Percentiles rank a stretch among this genome's conserved stretches.
These are phyloP conservation scores for Lachancea waltii DNA, from an alignment of 805 yeast species.

Conservation along the genomic window DNA sequence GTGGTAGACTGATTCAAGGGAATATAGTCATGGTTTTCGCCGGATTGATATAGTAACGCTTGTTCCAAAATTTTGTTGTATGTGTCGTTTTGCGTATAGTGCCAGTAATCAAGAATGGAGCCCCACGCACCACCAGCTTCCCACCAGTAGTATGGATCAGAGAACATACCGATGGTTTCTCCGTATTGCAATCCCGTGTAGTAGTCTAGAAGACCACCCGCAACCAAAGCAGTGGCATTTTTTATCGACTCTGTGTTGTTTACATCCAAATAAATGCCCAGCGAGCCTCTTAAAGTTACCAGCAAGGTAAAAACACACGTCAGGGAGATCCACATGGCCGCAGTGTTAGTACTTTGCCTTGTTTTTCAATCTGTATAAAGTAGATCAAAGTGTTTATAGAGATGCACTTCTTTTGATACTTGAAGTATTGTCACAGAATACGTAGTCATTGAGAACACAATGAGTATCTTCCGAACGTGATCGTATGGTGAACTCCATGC, in stretches of 20 bases:
- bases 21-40: slow-evolving; percentile 46
- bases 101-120: slow-evolving; percentile 64
- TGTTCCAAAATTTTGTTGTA: slow-evolving; percentile 49
- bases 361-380: too few species aligned
- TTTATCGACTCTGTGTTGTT: slow-evolving; percentile 28
- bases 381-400: too few species aligned
- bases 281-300: slow-evolving; percentile 1
- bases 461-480: too few species aligned
- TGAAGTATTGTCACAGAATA: too few species aligned
- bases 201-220: slow-evolving; percentile 73
- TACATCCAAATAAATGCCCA: slow-evolving; percentile 25
- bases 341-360: neutral
- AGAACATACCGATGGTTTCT: slow-evolving; percentile 80
- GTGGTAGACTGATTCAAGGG: slow-evolving; percentile 59
- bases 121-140: slow-evolving; percentile 79
- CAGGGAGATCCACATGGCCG: slow-evolving; percentile 2
- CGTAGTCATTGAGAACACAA: too few species aligned
- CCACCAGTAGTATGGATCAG: slow-evolving; percentile 95
- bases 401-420: too few species aligned
- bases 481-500: too few species aligned
- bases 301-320: slow-evolving; percentile 2
- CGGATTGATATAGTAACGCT: slow-evolving; percentile 42
- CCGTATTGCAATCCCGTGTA: slow-evolving; percentile 66
- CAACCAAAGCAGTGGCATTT: slow-evolving; percentile 53
- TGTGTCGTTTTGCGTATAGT: slow-evolving; percentile 60